Percentiles rank a stretch among this genome's conserved stretches.
Evolutionary conservation across 2,329 filamentous ascomycete genomes (phyloP).

Genomic region (Tolypocladium endophyticum): DNA sequence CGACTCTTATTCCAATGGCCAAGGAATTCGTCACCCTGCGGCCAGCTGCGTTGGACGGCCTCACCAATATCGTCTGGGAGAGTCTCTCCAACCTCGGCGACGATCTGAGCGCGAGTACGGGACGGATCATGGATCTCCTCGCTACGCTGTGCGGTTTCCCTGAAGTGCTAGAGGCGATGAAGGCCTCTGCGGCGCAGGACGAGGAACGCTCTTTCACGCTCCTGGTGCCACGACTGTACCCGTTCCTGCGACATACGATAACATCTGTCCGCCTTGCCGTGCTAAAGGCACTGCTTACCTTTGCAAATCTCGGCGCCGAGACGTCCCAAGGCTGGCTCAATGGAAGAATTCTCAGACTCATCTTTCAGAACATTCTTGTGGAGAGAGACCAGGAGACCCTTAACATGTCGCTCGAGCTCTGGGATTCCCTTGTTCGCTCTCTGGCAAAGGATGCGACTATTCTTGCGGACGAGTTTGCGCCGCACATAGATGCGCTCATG

Average conservation of each 20-base stretch:
- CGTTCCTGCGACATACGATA: constrained; percentile 93
- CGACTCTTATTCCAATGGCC: constrained; percentile 93
- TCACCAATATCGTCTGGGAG: constrained; percentile 95
- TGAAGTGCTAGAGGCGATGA: constrained; percentile 89
- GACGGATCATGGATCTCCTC: constrained; percentile 95
- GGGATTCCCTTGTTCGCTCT: constrained; percentile 65
- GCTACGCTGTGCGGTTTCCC: constrained; percentile 93
- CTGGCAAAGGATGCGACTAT: constrained; percentile 52
- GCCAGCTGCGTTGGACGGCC: constrained; percentile 61
- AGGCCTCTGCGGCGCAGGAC: constrained; percentile 71
- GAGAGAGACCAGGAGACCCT: constrained; percentile 81
- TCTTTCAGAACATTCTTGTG: constrained; percentile 92
- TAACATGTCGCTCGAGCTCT: constrained; percentile 75
- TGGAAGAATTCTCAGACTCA: constrained; percentile 73
- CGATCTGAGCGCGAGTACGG: constrained; percentile 92
- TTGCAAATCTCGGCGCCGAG: constrained; percentile 74
- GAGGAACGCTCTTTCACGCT: constrained; percentile 84
- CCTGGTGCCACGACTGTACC: constrained; percentile 86
- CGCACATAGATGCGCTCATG: constrained; percentile 72
- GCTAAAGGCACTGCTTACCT: constrained; percentile 83
- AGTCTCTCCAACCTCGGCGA: constrained; percentile 95
- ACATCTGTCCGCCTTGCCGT: constrained; percentile 91
- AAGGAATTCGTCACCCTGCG: constrained; percentile 87
- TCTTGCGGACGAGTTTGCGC: constrained; percentile 62
- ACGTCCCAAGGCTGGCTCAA: constrained; percentile 85